These are phyloP conservation scores for Acanthamoeba lenticulata DNA, from an alignment of 208 protist genomes.

Conservation along the genomic window DNA sequence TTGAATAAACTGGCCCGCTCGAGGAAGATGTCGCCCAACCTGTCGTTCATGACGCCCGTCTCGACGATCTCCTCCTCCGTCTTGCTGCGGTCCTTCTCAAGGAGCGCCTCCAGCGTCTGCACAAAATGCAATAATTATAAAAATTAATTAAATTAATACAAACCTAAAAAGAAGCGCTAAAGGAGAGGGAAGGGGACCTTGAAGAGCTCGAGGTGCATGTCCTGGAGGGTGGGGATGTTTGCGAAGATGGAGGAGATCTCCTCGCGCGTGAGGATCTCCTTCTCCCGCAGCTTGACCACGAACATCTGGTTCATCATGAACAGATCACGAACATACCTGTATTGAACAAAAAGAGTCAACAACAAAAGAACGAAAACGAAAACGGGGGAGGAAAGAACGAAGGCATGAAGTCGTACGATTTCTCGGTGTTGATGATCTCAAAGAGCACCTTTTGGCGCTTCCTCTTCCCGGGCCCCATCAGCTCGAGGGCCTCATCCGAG, in stretches of 20 bases:
- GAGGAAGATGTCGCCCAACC: slow-evolving; percentile 37
- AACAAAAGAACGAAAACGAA: neutral
- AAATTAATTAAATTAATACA: neutral
- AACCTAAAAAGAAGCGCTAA: neutral
- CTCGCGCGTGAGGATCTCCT: slow-evolving; percentile 35
- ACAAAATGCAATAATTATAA: neutral
- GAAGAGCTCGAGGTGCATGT: slow-evolving; percentile 46
- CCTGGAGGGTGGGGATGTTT: slow-evolving; percentile 53
- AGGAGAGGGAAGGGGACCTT: neutral
- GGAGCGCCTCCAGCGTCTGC: neutral
- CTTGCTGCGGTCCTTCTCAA: neutral
- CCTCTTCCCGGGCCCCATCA: neutral
- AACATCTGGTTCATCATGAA: slow-evolving; percentile 57
- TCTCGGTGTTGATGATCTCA: slow-evolving; percentile 50
- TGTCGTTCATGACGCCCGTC: slow-evolving; percentile 5
- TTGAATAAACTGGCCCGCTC: slow-evolving; percentile 34
- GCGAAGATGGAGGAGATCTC: slow-evolving; percentile 57
- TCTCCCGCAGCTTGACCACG: neutral
- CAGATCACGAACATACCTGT: slow-evolving; percentile 50
- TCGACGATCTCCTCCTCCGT: neutral
- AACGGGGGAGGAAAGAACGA: neutral
- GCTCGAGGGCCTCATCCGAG: slow-evolving; percentile 13
- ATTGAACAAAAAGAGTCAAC: neutral
- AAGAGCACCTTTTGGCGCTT: slow-evolving; percentile 59
- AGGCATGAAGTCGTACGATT: neutral